A percentile compares a stretch with the other conserved stretches of the same genome.
Evolutionary conservation across 805 yeast genomes (phyloP).

Genomic region (Saccharomyces mikatae): DNA sequence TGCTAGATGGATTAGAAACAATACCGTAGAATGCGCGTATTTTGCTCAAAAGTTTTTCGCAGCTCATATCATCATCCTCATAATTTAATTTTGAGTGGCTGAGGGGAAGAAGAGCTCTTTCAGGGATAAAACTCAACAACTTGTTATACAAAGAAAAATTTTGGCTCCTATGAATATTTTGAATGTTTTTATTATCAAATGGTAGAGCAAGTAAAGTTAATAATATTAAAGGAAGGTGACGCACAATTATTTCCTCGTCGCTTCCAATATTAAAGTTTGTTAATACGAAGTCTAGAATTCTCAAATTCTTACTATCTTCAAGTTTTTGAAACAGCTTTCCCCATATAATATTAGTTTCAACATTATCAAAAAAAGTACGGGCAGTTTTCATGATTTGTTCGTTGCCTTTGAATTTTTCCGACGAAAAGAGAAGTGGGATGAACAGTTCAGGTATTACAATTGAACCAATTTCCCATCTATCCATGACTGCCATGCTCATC

Average conservation of each 20-base stretch:
- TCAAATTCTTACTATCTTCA: slow-evolving; percentile 31
- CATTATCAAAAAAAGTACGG: slow-evolving; percentile 70
- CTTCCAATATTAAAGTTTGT: slow-evolving; percentile 55
- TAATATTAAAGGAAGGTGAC: slow-evolving; percentile 68
- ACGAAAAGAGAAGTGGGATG: slow-evolving; percentile 51
- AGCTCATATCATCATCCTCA: slow-evolving; percentile 5
- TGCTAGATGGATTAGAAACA: slow-evolving; percentile 13
- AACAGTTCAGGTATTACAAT: slow-evolving; percentile 62
- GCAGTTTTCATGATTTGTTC: slow-evolving; percentile 46
- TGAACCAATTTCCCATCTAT: slow-evolving; percentile 90
- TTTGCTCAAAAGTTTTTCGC: slow-evolving; percentile 17
- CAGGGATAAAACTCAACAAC: slow-evolving; percentile 51
- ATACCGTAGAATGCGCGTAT: slow-evolving; percentile 32
- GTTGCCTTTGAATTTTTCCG: slow-evolving; percentile 29
- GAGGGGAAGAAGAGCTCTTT: slow-evolving; percentile 51
- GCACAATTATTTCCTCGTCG: slow-evolving; percentile 78
- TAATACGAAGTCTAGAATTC: slow-evolving; percentile 51
- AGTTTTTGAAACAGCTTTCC: slow-evolving; percentile 40
- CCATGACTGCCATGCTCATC: slow-evolving; percentile 69
- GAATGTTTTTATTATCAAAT: slow-evolving; percentile 2
- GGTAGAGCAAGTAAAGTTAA: slow-evolving; percentile 36
- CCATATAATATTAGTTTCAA: slow-evolving; percentile 79
- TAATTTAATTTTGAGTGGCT: slow-evolving; percentile 32
- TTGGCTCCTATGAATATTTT: slow-evolving; percentile 6
- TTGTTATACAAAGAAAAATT: slow-evolving; percentile 37